Evolutionary conservation across 2,329 filamentous ascomycete genomes (phyloP).

Genomic region (Diaporthe vaccinii): DNA sequence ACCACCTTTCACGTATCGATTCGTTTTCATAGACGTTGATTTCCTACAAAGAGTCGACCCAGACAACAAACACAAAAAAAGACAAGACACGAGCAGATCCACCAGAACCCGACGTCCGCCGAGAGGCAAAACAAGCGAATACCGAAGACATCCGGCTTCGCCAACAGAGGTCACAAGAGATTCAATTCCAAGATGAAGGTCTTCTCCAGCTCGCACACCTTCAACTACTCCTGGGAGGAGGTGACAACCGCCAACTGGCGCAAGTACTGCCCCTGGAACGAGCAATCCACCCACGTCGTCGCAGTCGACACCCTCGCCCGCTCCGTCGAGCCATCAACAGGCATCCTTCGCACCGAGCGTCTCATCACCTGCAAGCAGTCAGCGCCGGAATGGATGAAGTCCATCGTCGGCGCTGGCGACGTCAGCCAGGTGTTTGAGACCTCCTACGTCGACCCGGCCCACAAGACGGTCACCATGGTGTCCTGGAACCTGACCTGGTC

Average conservation of each 20-base stretch:
- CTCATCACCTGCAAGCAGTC: slow-evolving; percentile 73
- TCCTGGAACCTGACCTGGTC: slow-evolving; percentile 94
- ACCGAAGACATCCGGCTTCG: slow-evolving; percentile 5
- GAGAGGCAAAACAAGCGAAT: slow-evolving; percentile 16
- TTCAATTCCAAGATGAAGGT: slow-evolving; percentile 61
- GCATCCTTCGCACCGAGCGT: slow-evolving; percentile 73
- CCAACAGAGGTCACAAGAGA: slow-evolving; percentile 3
- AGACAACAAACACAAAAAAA: neutral
- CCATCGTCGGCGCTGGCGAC: slow-evolving; percentile 81
- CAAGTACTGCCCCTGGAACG: slow-evolving; percentile 99
- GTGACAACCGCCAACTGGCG: slow-evolving; percentile 98
- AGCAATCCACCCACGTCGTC: slow-evolving; percentile 96
- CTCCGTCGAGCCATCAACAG: slow-evolving; percentile 66
- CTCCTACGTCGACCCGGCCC: slow-evolving; percentile 88
- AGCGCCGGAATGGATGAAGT: slow-evolving; percentile 84
- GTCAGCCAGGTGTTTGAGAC: slow-evolving; percentile 94
- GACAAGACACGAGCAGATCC: neutral
- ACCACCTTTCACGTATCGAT: neutral
- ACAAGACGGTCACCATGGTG: slow-evolving; percentile 95
- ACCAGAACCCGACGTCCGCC: slow-evolving; percentile 11
- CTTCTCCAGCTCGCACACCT: slow-evolving; percentile 90
- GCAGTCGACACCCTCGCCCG: slow-evolving; percentile 94
- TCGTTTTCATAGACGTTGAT: slow-evolving; percentile 15
- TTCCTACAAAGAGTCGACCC: neutral
- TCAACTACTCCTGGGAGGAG: slow-evolving; percentile 98